Evolutionary conservation across 805 yeast species (phyloP).

Genomic region (Saccharomycopsis capsularis): DNA sequence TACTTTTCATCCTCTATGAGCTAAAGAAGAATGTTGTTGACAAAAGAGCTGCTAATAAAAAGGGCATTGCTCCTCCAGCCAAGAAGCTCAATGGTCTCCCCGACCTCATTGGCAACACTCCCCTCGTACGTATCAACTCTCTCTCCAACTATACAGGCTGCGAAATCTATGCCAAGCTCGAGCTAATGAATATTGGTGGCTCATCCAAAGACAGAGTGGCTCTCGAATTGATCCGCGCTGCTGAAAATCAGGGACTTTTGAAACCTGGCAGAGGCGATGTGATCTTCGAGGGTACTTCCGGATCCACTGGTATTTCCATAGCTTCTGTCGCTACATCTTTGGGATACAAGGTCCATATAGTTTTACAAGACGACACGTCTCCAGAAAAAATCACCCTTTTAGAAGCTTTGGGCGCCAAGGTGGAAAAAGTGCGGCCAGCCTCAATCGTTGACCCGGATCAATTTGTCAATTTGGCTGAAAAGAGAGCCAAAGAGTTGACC

Average conservation of each 20-base stretch:
- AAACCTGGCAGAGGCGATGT: conserved; percentile 58
- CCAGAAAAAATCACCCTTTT: conserved; percentile 71
- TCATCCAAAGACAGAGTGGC: conserved; percentile 96
- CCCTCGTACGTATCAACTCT: conserved; percentile 66
- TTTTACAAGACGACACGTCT: conserved; percentile 90
- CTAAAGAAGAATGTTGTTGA: neutral
- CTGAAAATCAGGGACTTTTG: conserved; percentile 53
- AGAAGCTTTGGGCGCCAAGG: conserved; percentile 67
- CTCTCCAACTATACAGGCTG: conserved; percentile 70
- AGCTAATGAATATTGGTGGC: conserved; percentile 85
- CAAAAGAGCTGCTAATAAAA: neutral
- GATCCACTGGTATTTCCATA: conserved; percentile 92
- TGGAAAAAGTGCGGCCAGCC: conserved; percentile 88
- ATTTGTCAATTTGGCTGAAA: conserved; percentile 81
- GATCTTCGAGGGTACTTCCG: conserved; percentile 92
- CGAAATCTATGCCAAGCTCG: conserved; percentile 80
- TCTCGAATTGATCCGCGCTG: conserved; percentile 64
- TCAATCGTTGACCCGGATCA: conserved; percentile 90
- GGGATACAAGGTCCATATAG: conserved; percentile 90
- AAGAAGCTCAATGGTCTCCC: conserved; percentile 46
- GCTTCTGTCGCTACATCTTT: conserved; percentile 84
- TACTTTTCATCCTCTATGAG: neutral
- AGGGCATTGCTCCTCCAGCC: neutral
- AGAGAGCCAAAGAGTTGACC: conserved; percentile 47
- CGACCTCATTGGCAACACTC: conserved; percentile 86